phyloP scores from a whole-genome alignment of 805 yeast species.

The Brettanomyces sp. region DNA sequence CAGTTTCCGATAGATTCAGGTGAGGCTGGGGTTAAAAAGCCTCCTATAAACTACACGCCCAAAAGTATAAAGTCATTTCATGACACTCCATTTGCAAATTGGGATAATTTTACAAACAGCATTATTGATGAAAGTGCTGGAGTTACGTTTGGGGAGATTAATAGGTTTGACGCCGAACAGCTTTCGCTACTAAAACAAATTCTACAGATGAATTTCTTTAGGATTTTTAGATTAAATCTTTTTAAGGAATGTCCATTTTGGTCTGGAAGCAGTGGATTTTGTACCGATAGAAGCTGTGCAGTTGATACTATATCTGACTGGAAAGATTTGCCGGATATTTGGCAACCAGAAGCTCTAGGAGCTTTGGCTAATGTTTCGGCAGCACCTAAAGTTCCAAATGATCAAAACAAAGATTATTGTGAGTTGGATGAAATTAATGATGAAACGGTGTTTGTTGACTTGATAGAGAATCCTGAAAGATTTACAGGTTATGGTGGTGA shows the following conservation, averaged over 20 bases:
- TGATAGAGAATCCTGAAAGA: slow-evolving; percentile 85
- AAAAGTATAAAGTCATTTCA: slow-evolving; percentile 22
- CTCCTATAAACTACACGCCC: slow-evolving; percentile 5
- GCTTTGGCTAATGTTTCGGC: slow-evolving; percentile 29
- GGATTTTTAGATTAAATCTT: slow-evolving; percentile 77
- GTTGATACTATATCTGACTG: slow-evolving; percentile 77
- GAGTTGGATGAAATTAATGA: slow-evolving; percentile 54
- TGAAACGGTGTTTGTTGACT: slow-evolving; percentile 74
- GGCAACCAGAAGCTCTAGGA: slow-evolving; percentile 69
- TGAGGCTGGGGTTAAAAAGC: slow-evolving; percentile 7
- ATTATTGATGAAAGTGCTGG: slow-evolving; percentile 21
- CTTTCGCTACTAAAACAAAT: slow-evolving; percentile 49
- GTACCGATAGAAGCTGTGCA: slow-evolving; percentile 83
- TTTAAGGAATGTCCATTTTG: slow-evolving; percentile 80
- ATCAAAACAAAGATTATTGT: slow-evolving; percentile 44
- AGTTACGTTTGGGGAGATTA: slow-evolving; percentile 35
- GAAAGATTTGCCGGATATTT: slow-evolving; percentile 57
- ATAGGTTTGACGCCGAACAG: slow-evolving; percentile 40
- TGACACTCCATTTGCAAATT: slow-evolving; percentile 22
- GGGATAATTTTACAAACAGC: slow-evolving; percentile 13
- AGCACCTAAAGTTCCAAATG: slow-evolving; percentile 9
- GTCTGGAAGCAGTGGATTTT: slow-evolving; percentile 68
- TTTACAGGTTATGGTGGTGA: slow-evolving; percentile 95
- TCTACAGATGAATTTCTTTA: slow-evolving; percentile 72
- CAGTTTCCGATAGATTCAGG: not conserved